Base-by-base conservation (phyloP, 257 asterid genomes). In the Fraxinus americana region DNA sequence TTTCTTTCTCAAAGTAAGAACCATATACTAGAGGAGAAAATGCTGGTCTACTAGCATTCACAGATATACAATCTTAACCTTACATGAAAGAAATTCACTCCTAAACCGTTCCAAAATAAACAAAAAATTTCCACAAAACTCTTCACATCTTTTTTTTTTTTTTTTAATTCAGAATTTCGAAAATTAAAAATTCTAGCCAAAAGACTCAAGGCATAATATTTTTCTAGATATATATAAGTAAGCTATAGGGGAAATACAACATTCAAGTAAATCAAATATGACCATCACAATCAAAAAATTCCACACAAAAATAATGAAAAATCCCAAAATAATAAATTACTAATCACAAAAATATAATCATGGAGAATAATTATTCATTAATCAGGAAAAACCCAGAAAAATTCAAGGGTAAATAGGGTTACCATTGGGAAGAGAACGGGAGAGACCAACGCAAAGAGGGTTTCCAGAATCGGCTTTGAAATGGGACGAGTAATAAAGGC, bases 391-490 rank as follows among this genome's bases (percentile, higher is more conserved):
- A 19, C 11, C 17, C 4, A 41, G n/a, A 34, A 34, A 73, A 43
- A 54, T 32, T 73, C 7, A 76, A 41, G 25, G 9, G 29, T 76
- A 77, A 78, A 76, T 78, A 81, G 85, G 87, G 74, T 8, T 86
- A 92, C 98, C 97, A 36, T 75, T 80, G 61, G 97, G 92, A 77
- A 92, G 89, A 52, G 99, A 88, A 73, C 94, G 91, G 79, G 93
- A 77, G 75, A 94, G 75, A 38, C 99, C 99, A 29, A 94, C 88
- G 82, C 99, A 94, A 25, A 90, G 87, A 82, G 99, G 98, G 25
- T 89, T 88, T 71, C 91, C 85, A 41, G 94, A 88, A 81, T 83
- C 82, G 85, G 96, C 78, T 84, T 88, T 88, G 85, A 88, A 73
- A 68, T 79, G 82, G 1, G 98, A 90, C 8, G 99, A 91, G 78